A percentile compares a stretch with the other conserved stretches of the same genome.
phyloP scores from a whole-genome alignment of 805 yeast species.

The Nematodospora valgi region DNA sequence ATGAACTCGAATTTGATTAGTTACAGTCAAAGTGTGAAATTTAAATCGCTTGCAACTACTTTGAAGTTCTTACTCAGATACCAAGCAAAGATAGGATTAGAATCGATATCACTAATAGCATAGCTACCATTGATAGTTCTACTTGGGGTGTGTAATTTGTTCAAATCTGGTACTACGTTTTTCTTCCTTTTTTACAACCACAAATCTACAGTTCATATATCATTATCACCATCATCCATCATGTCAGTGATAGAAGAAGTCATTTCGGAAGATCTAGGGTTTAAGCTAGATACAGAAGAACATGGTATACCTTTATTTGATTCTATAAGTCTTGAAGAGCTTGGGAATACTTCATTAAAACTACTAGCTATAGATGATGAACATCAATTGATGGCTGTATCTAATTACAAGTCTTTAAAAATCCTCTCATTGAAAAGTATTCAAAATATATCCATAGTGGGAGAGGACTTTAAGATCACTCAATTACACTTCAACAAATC shows the following conservation, averaged over 20 bases:
- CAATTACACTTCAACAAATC: slow-evolving; percentile 29
- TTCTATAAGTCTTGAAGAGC: slow-evolving; percentile 20
- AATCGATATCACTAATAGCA: too few species aligned
- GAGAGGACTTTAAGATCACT: slow-evolving; percentile 9
- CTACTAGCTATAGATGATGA: slow-evolving; percentile 28
- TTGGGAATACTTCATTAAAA: slow-evolving; percentile 15
- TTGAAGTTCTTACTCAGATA: too few species aligned
- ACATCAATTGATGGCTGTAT: slow-evolving; percentile 26
- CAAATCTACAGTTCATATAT: too few species aligned
- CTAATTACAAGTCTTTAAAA: slow-evolving; percentile 24
- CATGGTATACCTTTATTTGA: slow-evolving; percentile 25
- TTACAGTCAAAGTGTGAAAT: too few species aligned
- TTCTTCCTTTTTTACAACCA: too few species aligned
- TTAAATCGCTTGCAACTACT: too few species aligned
- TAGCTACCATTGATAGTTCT: too few species aligned
- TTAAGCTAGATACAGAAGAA: slow-evolving; percentile 24
- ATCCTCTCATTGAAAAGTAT: slow-evolving; percentile 16
- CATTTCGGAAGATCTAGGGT: slow-evolving; percentile 36
- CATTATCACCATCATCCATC: not conserved
- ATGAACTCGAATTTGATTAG: too few species aligned
- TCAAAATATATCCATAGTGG: not conserved
- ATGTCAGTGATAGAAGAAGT: slow-evolving; percentile 8
- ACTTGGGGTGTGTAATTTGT: too few species aligned
- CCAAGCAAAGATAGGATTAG: too few species aligned
- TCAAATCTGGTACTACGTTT: too few species aligned